Evolutionary conservation across 169 alveolate species (phyloP).

Genomic region (Plasmodium gallinaceum): DNA sequence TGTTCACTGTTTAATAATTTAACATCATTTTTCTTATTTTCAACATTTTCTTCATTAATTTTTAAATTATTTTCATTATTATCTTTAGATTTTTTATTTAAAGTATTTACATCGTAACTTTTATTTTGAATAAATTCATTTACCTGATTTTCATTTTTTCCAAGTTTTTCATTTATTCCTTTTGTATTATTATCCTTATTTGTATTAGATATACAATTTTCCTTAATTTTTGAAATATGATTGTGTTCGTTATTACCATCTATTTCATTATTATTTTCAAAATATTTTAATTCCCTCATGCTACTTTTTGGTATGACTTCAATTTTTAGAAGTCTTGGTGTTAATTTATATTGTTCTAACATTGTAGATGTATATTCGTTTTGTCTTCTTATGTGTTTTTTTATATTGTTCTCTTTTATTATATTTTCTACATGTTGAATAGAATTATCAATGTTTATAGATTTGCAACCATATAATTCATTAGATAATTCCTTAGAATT

Average conservation of each 20-base stretch:
- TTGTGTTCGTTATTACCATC: constrained; percentile 2
- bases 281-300: neutral
- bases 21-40: neutral
- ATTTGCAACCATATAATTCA: neutral
- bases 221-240: neutral
- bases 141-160: neutral
- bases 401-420: constrained; percentile 44
- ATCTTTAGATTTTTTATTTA: neutral
- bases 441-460: constrained; percentile 30
- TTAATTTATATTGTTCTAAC: constrained; percentile 17
- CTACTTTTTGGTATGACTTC: constrained; percentile 17
- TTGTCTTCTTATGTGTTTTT: constrained; percentile 61
- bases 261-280: neutral
- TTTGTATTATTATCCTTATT: neutral
- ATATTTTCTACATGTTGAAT: constrained; percentile 48
- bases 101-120: neutral
- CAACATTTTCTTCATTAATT: neutral
- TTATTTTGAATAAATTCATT: no score
- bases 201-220: neutral
- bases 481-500: constrained; percentile 18
- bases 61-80: neutral
- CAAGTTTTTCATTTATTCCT: neutral
- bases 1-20: neutral
- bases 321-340: constrained; percentile 31
- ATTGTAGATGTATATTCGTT: constrained; percentile 49